Base-by-base conservation (phyloP, 495 filamentous ascomycete genomes). In the Xylaria castorea region DNA sequence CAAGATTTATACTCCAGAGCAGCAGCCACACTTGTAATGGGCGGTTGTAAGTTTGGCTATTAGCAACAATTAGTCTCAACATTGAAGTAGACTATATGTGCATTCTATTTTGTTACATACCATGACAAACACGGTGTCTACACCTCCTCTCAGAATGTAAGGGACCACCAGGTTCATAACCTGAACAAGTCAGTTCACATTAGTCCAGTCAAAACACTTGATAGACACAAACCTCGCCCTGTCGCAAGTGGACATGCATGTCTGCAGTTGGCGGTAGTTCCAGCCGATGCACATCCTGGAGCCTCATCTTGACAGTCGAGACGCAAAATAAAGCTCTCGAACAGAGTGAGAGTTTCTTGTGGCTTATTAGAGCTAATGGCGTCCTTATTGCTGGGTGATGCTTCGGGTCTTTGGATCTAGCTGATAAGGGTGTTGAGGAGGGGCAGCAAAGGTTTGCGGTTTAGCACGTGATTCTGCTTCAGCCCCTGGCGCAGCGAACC, bases 121-220 rank as follows among this genome's bases (percentile, higher is more conserved):
- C 65, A 64, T 70, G 42, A 97, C 93, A 80, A 88, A 95, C 30
- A 92, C 92, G 25, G 90, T 92, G 80, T 95, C 91, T 73, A 93
- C 90, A 25, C 82, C 82, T 74, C 92, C 94, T 71, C 86, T 79
- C 62, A 88, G 84, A 75, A 97, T 91, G 32, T 87, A 91, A 25
- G 92, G 92, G 53, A 91, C 91, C 36, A 97, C 93, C n/a, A 92
- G 82, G 70, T 94, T 86, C 88, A 94, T 92, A 87, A 97, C 93
- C 70, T 72, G 30, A 32, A 27, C n/a, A 51, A 65, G 50, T 57
- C 69, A 61, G 36, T 18, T 34, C 27, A 20, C 44, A 3, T 51
- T 57, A 57, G 46, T 55, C 30, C 38, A 2, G 14, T 50, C 27
- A 11, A 5, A 25, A 40, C n/a, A 22, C 5, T 4, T 7, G 18